Evolutionary conservation across 75 land plant genomes (phyloP), one percentile per base, ranked within the genome.

Genomic region (Selaginella moellendorffii): DNA sequence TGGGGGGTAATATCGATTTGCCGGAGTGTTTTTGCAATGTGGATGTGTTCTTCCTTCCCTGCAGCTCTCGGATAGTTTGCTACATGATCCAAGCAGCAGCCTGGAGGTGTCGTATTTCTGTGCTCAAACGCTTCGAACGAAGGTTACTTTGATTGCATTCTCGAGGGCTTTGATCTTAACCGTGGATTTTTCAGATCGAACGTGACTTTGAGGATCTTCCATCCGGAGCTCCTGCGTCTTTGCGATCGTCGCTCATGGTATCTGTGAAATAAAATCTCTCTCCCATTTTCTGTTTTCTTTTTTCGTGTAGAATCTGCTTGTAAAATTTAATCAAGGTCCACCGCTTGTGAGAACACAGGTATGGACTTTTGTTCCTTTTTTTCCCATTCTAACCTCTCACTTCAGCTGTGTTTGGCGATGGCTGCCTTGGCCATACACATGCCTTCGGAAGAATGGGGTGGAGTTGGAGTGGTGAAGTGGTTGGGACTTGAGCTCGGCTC

Each of bases 121-220:
- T 68, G 84, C 96, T 67, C 97, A 92, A 53, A 88, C 97, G 21
- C 77, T 92, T 26, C 77, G 83, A 71, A 88, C 90, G 66, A 92
- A 92, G 97, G 97, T 36, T 36, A 14, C 14, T 5, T 36, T 5
- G 14, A 5, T 36, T 36, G 10, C 14, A 14, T 5, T 36, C 5
- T 36, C 46, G 14, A 36, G 14, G 5, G 46, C 10, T 5, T 36
- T 36, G n/a, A n/a, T 14, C 46, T 36, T 36, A 5, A 36, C 46
- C 5, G 5, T 36, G 46, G 5, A 5, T 36, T 36, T 14, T 36
- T 36, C 63, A 92, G 97, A 84, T 92, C 20, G 96, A 92, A 68
- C 72, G 95, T 1, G 97, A 92, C 64, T 83, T 81, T 80, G 97
- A 92, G 63, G 97, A 92, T 63, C 71, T 92, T 25, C 96, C 97